Conservation (phyloP, 2,329 filamentous ascomycete species). For the Epichloe amarillans region DNA sequence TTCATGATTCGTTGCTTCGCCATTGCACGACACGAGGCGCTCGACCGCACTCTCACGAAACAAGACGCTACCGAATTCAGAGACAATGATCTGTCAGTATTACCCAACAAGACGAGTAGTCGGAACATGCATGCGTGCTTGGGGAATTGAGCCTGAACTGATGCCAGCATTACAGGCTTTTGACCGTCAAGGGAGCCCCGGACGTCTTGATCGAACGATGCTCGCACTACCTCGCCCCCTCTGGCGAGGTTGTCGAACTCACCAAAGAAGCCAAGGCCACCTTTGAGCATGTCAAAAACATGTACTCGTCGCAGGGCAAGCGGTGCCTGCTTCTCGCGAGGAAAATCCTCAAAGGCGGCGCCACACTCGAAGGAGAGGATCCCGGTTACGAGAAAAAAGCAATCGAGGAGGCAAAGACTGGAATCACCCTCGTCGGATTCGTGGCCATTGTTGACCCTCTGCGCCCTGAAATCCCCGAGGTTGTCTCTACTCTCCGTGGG, state of each 20-base stretch:
- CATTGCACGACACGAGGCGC: constrained; percentile 21
- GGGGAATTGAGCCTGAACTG: background rate
- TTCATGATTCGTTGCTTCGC: constrained; percentile 58
- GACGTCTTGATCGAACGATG: constrained; percentile 58
- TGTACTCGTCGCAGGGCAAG: constrained; percentile 55
- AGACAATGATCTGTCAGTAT: constrained; percentile 23
- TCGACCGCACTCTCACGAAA: constrained; percentile 24
- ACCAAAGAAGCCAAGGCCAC: constrained; percentile 27
- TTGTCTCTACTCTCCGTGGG: constrained; percentile 50
- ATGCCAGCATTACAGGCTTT: constrained; percentile 24
- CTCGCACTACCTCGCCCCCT: constrained; percentile 38
- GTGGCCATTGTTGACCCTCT: constrained; percentile 70
- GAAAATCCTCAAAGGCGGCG: constrained; percentile 36
- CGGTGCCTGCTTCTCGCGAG: constrained; percentile 54
- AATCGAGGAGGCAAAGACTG: constrained; percentile 36
- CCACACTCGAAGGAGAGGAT: constrained; percentile 20
- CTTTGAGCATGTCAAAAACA: constrained; percentile 49
- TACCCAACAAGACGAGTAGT: too few species aligned
- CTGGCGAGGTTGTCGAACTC: constrained; percentile 40
- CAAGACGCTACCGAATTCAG: constrained; percentile 22
- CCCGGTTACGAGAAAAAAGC: constrained; percentile 40
- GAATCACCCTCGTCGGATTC: constrained; percentile 58
- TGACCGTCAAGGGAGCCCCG: constrained; percentile 70
- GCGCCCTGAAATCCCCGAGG: constrained; percentile 55
- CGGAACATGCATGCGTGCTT: too few species aligned